Evolutionary conservation across 2,329 filamentous ascomycete genomes (phyloP).

Genomic region (Clonostachys rhizophaga): DNA sequence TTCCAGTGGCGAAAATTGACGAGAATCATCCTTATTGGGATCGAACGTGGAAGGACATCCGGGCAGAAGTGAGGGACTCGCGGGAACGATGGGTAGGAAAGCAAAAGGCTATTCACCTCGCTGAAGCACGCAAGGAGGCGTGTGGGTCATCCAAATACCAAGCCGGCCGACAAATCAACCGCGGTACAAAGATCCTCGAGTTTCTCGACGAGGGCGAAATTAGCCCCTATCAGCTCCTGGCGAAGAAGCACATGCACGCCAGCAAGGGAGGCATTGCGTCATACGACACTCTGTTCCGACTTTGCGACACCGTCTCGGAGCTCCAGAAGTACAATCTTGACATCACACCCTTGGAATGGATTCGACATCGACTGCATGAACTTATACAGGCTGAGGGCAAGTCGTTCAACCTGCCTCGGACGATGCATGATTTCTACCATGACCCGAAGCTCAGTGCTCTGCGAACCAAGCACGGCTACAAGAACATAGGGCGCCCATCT

Average conservation of each 20-base stretch:
- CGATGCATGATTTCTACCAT: conserved; percentile 50
- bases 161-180: conserved; percentile 50
- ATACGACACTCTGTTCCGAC: conserved; percentile 52
- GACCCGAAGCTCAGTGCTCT: conserved; percentile 45
- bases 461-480: conserved; percentile 47
- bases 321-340: conserved; percentile 48
- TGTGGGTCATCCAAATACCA: conserved; percentile 41
- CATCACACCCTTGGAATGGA: conserved; percentile 48
- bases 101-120: conserved; percentile 19
- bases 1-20: conserved; percentile 47
- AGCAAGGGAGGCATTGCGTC: conserved; percentile 35
- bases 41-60: conserved; percentile 41
- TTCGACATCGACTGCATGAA: conserved; percentile 52
- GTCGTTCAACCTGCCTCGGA: conserved; percentile 45
- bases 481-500: conserved; percentile 53
- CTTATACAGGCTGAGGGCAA: conserved; percentile 34
- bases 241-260: conserved; percentile 41
- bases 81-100: conserved; percentile 44
- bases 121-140: conserved; percentile 22
- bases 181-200: conserved; percentile 45
- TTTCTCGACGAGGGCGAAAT: conserved; percentile 45
- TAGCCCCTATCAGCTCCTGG: conserved; percentile 51
- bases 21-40: conserved; percentile 52
- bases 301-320: conserved; percentile 49
- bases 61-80: conserved; percentile 32